Conservation (phyloP, 176 grass and related monocot species). For the Musa schizocarpa region DNA sequence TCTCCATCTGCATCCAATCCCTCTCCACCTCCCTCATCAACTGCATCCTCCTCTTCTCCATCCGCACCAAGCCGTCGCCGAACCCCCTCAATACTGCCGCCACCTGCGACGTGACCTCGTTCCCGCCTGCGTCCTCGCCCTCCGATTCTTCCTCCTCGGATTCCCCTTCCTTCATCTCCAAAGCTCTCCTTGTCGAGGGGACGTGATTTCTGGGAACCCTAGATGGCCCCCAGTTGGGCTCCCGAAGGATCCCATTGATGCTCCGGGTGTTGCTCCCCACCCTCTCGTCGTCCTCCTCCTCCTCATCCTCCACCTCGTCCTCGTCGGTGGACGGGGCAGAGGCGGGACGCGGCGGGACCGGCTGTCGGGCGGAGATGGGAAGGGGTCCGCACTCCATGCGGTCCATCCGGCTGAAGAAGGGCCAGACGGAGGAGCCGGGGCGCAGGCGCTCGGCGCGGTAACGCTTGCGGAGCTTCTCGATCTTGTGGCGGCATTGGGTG, state of each 20-base stretch:
- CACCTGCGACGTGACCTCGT: constrained; percentile 20
- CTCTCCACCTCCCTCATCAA: constrained; percentile 66
- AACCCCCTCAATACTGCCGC: constrained; percentile 55
- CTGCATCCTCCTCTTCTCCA: constrained; percentile 75
- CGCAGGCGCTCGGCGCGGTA: constrained; percentile 65
- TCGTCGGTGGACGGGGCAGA: constrained; percentile 27
- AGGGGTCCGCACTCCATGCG: constrained; percentile 65
- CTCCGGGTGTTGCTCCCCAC: constrained; percentile 56
- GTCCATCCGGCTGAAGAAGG: constrained; percentile 74
- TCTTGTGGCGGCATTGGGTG: constrained; percentile 97
- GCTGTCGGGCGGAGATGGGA: constrained; percentile 23
- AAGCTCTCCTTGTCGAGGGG: constrained; percentile 38
- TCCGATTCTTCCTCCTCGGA: constrained; percentile 16
- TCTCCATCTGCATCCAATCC: constrained; percentile 68
- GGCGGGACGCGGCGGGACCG: constrained; percentile 14
- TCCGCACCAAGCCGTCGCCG: constrained; percentile 42
- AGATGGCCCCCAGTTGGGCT: constrained; percentile 22
- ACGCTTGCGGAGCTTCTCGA: constrained; percentile 97
- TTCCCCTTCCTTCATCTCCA: constrained; percentile 31
- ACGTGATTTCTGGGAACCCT: constrained; percentile 28
- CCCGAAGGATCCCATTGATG: constrained; percentile 66
- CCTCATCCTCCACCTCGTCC: constrained; percentile 21
- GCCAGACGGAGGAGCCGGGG: constrained; percentile 60
- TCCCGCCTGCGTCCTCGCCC: background rate
- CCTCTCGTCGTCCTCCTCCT: constrained; percentile 13